Evolutionary conservation across 164 flowering plant genomes (phyloP), one percentile per base, ranked within the genome.

Genomic region (Hamamelis virginiana): DNA sequence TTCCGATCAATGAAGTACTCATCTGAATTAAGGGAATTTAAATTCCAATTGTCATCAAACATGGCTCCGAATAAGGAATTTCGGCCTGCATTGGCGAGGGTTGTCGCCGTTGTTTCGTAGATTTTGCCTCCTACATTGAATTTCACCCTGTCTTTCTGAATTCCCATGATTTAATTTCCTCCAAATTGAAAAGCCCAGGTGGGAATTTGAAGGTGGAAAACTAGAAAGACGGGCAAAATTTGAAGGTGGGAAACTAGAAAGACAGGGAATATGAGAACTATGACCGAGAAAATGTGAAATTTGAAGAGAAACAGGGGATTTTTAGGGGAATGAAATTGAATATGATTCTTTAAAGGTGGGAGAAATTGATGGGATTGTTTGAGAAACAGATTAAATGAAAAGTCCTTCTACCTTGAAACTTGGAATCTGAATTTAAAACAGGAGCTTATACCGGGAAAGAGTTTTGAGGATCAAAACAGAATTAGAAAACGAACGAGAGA

Each of bases 81-180:
- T 0, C 95, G 80, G 56, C 97, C 91, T 4, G 91, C 97, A 66
- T 79, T 86, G 5, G 94, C 98, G 1, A 93, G 83, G 3, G 98
- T 91, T 21, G 98, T 93, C 9, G 91, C 79, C 1, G 96, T 85
- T n/a, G 97, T 91, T 63, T 88, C 91, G 66, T 91, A 91, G 66
- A 79, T 74, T 72, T 76, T 86, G 28, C 97, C 98, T 16, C 97
- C 96, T 9, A 93, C 94, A 65, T 93, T 93, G 82, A 93, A 81
- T 75, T 71, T 82, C 66, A 92, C 75, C 48, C 81, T 75, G 75
- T 89, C 96, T 59, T 65, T 82, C 44, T 82, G 87, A 65, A 71
- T 69, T 47, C 88, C 89, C 92, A 89, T 89, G 1, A 51, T 72
- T 65, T 10, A 4, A 8, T 41, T 50, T 51, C 19, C 9, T 15